phyloP scores from a whole-genome alignment of 2,329 filamentous ascomycete species.

The Trichoderma sp. region DNA sequence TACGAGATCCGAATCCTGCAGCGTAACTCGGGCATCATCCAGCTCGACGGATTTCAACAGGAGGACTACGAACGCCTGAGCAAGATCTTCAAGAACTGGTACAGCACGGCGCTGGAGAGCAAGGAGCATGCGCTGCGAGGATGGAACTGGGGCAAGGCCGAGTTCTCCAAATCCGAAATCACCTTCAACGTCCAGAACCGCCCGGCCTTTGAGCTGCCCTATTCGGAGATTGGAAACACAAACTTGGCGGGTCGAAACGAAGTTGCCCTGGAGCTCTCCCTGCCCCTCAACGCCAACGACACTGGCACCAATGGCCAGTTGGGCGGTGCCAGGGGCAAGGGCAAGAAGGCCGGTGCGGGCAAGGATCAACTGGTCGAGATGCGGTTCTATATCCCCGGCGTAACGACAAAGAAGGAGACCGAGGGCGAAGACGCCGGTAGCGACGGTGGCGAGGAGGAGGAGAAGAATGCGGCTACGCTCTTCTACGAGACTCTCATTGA shows the following conservation, averaged over 20 bases:
- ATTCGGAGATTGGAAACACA: constrained; percentile 96
- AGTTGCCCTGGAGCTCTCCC: constrained; percentile 90
- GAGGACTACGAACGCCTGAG: constrained; percentile 90
- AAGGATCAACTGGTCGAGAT: constrained; percentile 96
- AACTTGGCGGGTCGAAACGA: constrained; percentile 98
- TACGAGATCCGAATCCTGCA: constrained; percentile 92
- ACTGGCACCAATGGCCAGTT: constrained; percentile 74
- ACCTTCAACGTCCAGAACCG: constrained; percentile 96
- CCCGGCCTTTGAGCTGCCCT: constrained; percentile 94
- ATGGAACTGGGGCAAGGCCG: constrained; percentile 99
- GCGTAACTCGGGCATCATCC: constrained; percentile 81
- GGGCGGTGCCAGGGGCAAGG: constrained; percentile 73
- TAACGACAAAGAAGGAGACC: constrained; percentile 74
- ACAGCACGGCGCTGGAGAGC: constrained; percentile 87
- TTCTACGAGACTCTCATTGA: constrained; percentile 98
- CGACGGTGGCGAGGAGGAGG: constrained; percentile 59
- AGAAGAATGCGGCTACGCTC: constrained; percentile 93
- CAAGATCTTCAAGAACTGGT: constrained; percentile 98
- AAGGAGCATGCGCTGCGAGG: constrained; percentile 93
- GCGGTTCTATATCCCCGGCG: constrained; percentile 97
- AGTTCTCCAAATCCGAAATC: constrained; percentile 93
- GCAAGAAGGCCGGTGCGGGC: constrained; percentile 87
- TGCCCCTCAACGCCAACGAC: constrained; percentile 71
- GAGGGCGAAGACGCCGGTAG: constrained; percentile 72
- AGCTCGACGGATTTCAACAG: constrained; percentile 92